Conservation (phyloP, 140 eudicot genomes). For the Bidens hawaiensis region DNA sequence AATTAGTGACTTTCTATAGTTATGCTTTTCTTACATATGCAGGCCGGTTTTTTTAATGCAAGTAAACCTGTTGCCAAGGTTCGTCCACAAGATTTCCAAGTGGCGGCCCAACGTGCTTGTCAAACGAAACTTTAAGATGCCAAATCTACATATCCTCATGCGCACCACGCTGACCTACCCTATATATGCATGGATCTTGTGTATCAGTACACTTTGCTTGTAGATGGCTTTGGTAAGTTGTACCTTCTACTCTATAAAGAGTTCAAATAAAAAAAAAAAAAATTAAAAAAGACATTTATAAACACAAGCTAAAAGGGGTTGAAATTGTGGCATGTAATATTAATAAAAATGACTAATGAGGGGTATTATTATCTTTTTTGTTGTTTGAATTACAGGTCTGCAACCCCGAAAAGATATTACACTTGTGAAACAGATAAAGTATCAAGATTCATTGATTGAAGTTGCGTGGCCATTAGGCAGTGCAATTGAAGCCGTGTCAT, state of each 20-base stretch:
- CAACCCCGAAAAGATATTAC: conserved; percentile 73
- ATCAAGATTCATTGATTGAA: conserved; percentile 71
- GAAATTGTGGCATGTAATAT: too few relatives aligned
- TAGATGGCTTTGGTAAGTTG: conserved; percentile 89
- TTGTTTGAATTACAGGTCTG: conserved; percentile 54
- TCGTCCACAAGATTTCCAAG: conserved; percentile 62
- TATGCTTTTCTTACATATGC: neutral
- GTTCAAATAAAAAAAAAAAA: too few relatives aligned
- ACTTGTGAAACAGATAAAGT: conserved; percentile 68
- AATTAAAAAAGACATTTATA: too few relatives aligned
- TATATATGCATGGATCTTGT: conserved; percentile 95
- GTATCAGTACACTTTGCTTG: conserved; percentile 77
- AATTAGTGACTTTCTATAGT: neutral
- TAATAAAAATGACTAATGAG: neutral
- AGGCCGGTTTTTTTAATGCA: conserved; percentile 84
- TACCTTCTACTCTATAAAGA: neutral
- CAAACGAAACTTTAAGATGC: conserved; percentile 55
- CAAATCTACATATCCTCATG: conserved; percentile 48
- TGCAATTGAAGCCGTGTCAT: conserved; percentile 85
- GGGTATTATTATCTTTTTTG: neutral
- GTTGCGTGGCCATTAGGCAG: conserved; percentile 99
- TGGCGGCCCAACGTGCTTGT: conserved; percentile 81
- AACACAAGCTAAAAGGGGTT: too few relatives aligned
- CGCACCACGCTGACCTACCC: conserved; percentile 56
- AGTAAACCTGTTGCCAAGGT: conserved; percentile 56